phyloP scores from a whole-genome alignment of 2,329 filamentous ascomycete species.

The Fusarium sp. region DNA sequence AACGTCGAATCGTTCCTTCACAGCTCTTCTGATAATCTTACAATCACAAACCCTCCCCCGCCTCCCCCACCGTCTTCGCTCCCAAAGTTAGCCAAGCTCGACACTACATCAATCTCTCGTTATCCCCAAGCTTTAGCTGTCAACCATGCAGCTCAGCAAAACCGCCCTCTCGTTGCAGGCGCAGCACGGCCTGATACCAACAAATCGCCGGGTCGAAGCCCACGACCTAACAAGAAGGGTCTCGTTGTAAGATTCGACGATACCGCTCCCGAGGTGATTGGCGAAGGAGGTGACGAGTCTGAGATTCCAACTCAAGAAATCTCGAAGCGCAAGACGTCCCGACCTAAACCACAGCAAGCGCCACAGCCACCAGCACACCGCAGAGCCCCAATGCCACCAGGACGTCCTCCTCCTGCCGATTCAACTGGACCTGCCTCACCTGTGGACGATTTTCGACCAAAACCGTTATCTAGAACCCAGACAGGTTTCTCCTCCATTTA shows the following conservation, averaged over 20 bases:
- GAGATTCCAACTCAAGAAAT: conserved; percentile 79
- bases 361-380: conserved; percentile 47
- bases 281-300: conserved; percentile 90
- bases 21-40: conserved; percentile 66
- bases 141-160: conserved; percentile 58
- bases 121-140: conserved; percentile 67
- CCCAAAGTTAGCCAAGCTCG: conserved; percentile 67
- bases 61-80: conserved; percentile 56
- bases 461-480: conserved; percentile 56
- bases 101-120: conserved; percentile 66
- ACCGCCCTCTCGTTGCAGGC: conserved; percentile 55
- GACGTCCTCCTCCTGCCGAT: conserved; percentile 30
- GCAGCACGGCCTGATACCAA: conserved; percentile 57
- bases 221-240: conserved; percentile 70
- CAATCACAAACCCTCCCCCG: conserved; percentile 64
- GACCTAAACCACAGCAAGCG: conserved; percentile 40
- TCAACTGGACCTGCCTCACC: conserved; percentile 15
- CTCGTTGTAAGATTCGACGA: conserved; percentile 81
- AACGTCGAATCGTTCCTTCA: conserved; percentile 71
- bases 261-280: conserved; percentile 82
- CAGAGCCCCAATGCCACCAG: conserved; percentile 27
- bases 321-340: conserved; percentile 65
- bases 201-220: conserved; percentile 59
- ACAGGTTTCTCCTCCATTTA: conserved; percentile 49
- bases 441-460: conserved; percentile 64